Percentiles rank a stretch among this genome's conserved stretches.
These are phyloP conservation scores for Pichia nanzhaoensis DNA, from an alignment of 805 yeast species.

Conservation along the genomic window DNA sequence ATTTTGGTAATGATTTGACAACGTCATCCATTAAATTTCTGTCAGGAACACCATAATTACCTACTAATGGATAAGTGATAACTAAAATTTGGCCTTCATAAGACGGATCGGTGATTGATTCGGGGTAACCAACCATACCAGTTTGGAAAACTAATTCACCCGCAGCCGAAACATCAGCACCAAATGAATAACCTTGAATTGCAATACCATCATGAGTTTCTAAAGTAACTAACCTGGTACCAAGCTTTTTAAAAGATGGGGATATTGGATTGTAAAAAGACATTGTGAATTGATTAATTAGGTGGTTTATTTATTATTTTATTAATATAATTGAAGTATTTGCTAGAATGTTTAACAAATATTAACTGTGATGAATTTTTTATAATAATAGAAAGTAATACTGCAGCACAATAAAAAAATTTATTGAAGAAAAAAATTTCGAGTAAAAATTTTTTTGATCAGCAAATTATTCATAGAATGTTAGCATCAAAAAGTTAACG, in stretches of 20 bases:
- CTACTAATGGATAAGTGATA: constrained; percentile 93
- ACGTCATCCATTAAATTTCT: constrained; percentile 68
- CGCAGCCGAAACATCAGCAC: constrained; percentile 81
- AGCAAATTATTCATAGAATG: background rate
- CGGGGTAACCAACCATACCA: constrained; percentile 99
- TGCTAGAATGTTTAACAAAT: background rate
- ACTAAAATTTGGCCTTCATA: constrained; percentile 97
- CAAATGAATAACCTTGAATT: constrained; percentile 93
- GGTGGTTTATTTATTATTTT: background rate
- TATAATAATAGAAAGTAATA: background rate
- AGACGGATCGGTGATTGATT: constrained; percentile 95
- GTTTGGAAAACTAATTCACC: constrained; percentile 99
- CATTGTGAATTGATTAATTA: constrained; percentile 1
- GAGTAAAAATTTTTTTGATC: background rate
- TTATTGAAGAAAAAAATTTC: background rate
- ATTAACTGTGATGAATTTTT: background rate
- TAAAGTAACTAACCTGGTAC: constrained; percentile 78
- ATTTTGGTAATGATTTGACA: constrained; percentile 72
- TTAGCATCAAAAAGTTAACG: background rate
- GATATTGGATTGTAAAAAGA: constrained; percentile 73
- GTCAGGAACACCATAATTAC: constrained; percentile 99
- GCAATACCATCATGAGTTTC: constrained; percentile 83
- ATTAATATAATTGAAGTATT: background rate
- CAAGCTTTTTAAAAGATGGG: constrained; percentile 81
- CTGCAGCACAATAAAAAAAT: background rate